These are phyloP conservation scores for Larix kaempferi DNA, from an alignment of 75 land plant genomes.

Conservation along the genomic window DNA sequence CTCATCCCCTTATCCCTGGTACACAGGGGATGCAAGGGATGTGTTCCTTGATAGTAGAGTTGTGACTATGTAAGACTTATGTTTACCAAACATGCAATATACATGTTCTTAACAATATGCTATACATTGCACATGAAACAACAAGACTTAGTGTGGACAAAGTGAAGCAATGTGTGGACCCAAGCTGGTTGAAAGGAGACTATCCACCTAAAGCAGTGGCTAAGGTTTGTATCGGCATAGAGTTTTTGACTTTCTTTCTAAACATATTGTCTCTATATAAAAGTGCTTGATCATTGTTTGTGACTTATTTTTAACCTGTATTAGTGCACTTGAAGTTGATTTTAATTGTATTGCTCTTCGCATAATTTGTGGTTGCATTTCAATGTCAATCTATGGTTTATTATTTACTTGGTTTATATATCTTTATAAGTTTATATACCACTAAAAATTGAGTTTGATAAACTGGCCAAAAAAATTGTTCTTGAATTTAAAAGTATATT, in stretches of 20 bases:
- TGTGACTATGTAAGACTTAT: not conserved
- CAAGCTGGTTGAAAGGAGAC: constrained; percentile 63
- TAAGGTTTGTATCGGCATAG: constrained; percentile 40
- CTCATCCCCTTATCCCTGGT: no score
- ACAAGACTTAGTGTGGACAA: constrained; percentile 84
- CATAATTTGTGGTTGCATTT: no score
- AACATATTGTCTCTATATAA: not conserved
- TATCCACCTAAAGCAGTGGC: constrained; percentile 88
- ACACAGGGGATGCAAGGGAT: no score
- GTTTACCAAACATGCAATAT: not conserved
- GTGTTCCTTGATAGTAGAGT: not conserved
- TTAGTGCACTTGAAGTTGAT: not conserved
- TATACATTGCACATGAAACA: constrained; percentile 52
- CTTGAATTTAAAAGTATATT: no score
- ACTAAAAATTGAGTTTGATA: no score
- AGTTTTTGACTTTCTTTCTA: constrained; percentile 3
- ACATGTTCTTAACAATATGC: not conserved
- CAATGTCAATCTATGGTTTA: not conserved
- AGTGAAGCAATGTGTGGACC: constrained; percentile 85
- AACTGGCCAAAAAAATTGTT: no score
- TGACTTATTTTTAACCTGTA: not conserved
- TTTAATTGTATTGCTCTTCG: not conserved
- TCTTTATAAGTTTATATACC: not conserved
- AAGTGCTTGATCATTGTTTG: not conserved
- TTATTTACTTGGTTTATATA: not conserved